These are phyloP conservation scores for Linum trigynum DNA, from an alignment of 345 rosid species.

Conservation along the genomic window DNA sequence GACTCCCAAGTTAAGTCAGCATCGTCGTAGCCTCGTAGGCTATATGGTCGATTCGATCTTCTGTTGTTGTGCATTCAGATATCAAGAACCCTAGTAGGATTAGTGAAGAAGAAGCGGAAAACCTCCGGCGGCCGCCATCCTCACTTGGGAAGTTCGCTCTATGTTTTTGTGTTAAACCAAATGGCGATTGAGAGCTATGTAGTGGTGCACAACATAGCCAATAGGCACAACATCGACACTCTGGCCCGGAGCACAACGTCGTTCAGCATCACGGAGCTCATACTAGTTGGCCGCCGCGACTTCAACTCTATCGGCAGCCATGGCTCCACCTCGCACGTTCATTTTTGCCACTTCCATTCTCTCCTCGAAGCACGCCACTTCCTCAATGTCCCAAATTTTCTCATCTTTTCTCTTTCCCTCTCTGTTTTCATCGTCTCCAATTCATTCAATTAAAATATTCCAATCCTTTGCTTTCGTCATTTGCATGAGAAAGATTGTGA, in stretches of 20 bases:
- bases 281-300: constrained; percentile 86
- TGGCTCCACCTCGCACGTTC: constrained; percentile 80
- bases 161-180: too few relatives aligned
- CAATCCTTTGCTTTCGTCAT: neutral
- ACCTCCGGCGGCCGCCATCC: too few relatives aligned
- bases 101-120: too few relatives aligned
- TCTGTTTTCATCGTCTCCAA: neutral
- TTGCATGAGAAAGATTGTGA: constrained; percentile 71
- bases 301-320: constrained; percentile 96
- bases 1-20: too few relatives aligned
- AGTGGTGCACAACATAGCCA: constrained; percentile 91
- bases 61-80: too few relatives aligned
- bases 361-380: constrained; percentile 58
- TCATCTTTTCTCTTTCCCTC: neutral
- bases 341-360: constrained; percentile 82
- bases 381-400: constrained; percentile 60
- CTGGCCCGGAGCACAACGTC: constrained; percentile 90
- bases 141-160: too few relatives aligned
- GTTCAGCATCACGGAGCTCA: constrained; percentile 77
- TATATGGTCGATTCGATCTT: too few relatives aligned
- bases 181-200: constrained; percentile 76
- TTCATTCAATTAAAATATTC: neutral
- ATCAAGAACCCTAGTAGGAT: too few relatives aligned
- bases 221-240: constrained; percentile 91
- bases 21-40: too few relatives aligned